Percentiles rank a stretch among this genome's conserved stretches.
These are phyloP conservation scores for Vitis riparia DNA, from an alignment of 164 flowering plant species.

Conservation along the genomic window DNA sequence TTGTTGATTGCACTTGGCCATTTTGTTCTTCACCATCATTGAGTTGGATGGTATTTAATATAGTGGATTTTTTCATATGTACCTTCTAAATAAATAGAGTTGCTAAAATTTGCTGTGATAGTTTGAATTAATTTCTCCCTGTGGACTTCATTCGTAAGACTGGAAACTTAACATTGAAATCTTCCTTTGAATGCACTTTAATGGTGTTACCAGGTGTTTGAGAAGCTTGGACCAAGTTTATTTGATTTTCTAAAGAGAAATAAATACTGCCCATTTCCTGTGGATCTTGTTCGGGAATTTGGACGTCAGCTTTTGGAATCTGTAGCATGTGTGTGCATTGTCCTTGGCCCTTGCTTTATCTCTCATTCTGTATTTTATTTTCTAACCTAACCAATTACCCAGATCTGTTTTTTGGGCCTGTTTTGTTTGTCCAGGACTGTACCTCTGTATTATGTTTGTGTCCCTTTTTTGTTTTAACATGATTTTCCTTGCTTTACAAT, in stretches of 20 bases:
- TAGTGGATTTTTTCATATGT: neutral
- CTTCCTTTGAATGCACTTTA: constrained; percentile 56
- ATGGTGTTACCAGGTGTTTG: constrained; percentile 87
- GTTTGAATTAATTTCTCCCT: constrained; percentile 4
- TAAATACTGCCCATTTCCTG: constrained; percentile 78
- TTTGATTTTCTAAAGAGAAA: constrained; percentile 90
- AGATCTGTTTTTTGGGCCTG: constrained; percentile 17
- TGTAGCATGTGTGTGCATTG: constrained; percentile 92
- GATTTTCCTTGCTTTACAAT: constrained; percentile 23
- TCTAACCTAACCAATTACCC: constrained; percentile 17
- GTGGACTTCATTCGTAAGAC: constrained; percentile 9
- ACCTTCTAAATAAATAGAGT: neutral
- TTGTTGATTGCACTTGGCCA: neutral
- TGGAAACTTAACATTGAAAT: constrained; percentile 43
- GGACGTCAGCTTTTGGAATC: constrained; percentile 97
- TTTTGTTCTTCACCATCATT: neutral
- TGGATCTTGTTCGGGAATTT: constrained; percentile 92
- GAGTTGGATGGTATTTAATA: neutral
- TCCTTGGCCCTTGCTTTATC: constrained; percentile 29
- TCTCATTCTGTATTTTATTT: constrained; percentile 14
- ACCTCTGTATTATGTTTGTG: neutral
- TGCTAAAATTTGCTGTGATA: neutral
- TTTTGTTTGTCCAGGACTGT: constrained; percentile 25
- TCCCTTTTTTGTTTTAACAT: constrained; percentile 9
- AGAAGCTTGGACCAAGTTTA: constrained; percentile 99